Percentiles rank a stretch among this genome's conserved stretches.
phyloP scores from a whole-genome alignment of 129 eudicot species.

The Tanacetum coccineum region DNA sequence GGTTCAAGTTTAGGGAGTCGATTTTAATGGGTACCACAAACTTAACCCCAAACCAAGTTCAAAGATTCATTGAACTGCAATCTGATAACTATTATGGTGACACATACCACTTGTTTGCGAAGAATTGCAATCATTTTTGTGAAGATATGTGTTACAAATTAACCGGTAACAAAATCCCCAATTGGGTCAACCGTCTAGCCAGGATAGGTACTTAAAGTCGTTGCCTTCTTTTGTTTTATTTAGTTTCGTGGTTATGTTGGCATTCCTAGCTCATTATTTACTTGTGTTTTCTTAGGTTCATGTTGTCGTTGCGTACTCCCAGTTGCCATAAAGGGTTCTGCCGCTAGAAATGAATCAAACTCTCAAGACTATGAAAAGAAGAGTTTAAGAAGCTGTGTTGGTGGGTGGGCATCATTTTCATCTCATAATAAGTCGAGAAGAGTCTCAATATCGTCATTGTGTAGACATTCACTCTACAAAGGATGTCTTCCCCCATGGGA shows the following conservation, averaged over 20 bases:
- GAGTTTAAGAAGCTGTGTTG: slow-evolving; percentile 46
- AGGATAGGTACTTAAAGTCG: slow-evolving; percentile 46
- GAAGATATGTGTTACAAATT: slow-evolving; percentile 67
- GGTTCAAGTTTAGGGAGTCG: slow-evolving; percentile 78
- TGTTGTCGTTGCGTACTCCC: slow-evolving; percentile 82
- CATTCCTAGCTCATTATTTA: slow-evolving; percentile 11
- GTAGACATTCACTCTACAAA: slow-evolving; percentile 66
- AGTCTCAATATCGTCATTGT: slow-evolving; percentile 60
- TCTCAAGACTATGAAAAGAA: slow-evolving; percentile 42
- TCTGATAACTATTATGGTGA: slow-evolving; percentile 69
- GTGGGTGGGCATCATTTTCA: slow-evolving; percentile 58
- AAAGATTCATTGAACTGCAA: slow-evolving; percentile 73
- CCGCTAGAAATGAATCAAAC: slow-evolving; percentile 31
- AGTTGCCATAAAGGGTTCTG: slow-evolving; percentile 52
- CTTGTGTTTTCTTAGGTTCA: slow-evolving; percentile 51
- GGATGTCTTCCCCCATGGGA: slow-evolving; percentile 74
- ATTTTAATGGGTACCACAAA: slow-evolving; percentile 72
- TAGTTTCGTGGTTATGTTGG: slow-evolving; percentile 5
- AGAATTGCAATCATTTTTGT: slow-evolving; percentile 94
- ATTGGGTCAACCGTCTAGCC: slow-evolving; percentile 96
- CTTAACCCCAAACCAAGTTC: slow-evolving; percentile 58
- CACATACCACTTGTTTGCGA: slow-evolving; percentile 67
- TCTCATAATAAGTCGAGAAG: slow-evolving; percentile 54
- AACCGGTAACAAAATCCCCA: slow-evolving; percentile 81
- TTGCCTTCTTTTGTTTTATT: background rate